phyloP scores from a whole-genome alignment of 2,329 filamentous ascomycete species.

The Penicillium sp. region DNA sequence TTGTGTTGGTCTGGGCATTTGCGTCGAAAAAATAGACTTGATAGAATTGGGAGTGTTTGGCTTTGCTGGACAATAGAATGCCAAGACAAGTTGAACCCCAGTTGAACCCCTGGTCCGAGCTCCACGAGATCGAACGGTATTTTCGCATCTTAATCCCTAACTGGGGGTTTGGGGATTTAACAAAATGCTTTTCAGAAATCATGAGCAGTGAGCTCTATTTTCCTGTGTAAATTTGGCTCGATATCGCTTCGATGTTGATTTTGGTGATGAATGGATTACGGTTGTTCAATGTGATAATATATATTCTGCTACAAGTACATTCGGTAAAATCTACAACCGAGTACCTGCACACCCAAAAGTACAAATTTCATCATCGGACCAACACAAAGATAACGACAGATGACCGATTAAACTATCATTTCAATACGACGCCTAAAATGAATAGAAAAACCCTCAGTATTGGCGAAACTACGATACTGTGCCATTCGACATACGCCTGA shows the following conservation, averaged over 20 bases:
- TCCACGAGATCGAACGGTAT: neutral
- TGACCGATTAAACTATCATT: too few species aligned
- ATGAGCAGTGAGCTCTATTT: too few species aligned
- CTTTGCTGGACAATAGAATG: neutral
- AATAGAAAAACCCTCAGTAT: too few species aligned
- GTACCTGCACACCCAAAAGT: neutral
- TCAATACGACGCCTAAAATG: too few species aligned
- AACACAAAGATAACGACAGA: neutral
- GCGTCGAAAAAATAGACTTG: neutral
- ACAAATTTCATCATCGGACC: neutral
- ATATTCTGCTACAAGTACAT: neutral
- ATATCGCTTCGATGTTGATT: neutral
- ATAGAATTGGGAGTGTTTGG: neutral
- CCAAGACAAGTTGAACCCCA: slow-evolving; percentile 7
- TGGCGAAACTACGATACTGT: neutral
- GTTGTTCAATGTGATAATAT: neutral
- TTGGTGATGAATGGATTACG: neutral
- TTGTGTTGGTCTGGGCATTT: neutral
- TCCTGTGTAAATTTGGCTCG: neutral
- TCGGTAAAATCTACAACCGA: too few species aligned
- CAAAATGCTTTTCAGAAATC: too few species aligned
- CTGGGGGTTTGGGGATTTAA: neutral
- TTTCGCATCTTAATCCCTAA: neutral
- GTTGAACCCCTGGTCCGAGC: slow-evolving; percentile 4
- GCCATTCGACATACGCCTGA: neutral